Percentiles rank a stretch among this genome's conserved stretches.
These are phyloP conservation scores for Hibiscus trionum DNA, from an alignment of 345 rosid genomes.

Conservation along the genomic window DNA sequence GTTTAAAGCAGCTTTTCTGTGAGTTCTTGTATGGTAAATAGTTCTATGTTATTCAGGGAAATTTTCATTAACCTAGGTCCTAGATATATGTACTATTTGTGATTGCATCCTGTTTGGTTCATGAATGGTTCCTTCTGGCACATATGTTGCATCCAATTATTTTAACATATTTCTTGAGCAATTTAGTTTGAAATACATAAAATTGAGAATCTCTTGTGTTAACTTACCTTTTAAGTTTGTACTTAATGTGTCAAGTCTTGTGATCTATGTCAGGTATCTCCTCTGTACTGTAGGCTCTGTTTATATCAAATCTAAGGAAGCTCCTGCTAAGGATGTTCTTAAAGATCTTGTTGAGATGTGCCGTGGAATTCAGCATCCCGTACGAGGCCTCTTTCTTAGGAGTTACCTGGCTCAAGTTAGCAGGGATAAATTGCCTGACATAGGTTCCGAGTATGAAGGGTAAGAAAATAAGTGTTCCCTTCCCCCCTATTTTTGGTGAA, in stretches of 20 bases:
- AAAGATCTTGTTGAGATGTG: slow-evolving; percentile 99
- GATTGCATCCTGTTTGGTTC: background rate
- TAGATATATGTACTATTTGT: background rate
- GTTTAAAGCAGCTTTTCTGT: background rate
- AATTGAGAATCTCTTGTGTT: background rate
- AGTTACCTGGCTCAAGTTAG: slow-evolving; percentile 99
- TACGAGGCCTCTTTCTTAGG: slow-evolving; percentile 95
- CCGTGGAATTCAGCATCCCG: slow-evolving; percentile 97
- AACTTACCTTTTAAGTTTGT: background rate
- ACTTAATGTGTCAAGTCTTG: background rate
- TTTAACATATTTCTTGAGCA: background rate
- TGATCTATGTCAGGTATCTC: slow-evolving; percentile 53
- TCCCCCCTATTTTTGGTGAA: background rate
- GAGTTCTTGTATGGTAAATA: background rate
- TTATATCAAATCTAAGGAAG: slow-evolving; percentile 92
- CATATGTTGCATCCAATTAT: background rate
- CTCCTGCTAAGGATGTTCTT: slow-evolving; percentile 92
- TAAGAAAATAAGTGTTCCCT: slow-evolving; percentile 28
- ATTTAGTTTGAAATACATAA: background rate
- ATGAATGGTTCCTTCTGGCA: background rate
- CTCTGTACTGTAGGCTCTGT: slow-evolving; percentile 96
- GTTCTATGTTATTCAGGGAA: no score
- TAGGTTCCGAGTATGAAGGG: slow-evolving; percentile 98
- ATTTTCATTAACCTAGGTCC: background rate
- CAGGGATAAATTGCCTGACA: slow-evolving; percentile 88